Conservation (phyloP, 768 basidiomycete species). For the Amanita phalloides region DNA sequence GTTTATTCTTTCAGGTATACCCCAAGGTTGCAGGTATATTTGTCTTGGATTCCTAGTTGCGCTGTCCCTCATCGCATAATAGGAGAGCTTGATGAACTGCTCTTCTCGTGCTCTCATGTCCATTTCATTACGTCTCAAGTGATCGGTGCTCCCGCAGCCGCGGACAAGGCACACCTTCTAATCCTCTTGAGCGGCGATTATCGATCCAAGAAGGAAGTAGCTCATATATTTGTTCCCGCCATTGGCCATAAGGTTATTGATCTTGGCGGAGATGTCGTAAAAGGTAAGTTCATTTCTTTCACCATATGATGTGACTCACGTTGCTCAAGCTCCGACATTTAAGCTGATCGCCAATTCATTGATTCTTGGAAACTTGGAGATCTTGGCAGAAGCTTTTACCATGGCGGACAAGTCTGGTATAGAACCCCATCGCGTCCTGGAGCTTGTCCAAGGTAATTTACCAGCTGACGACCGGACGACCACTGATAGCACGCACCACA, state of each 20-base stretch:
- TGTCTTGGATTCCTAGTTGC: background rate
- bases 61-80: constrained; percentile 11
- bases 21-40: constrained; percentile 37
- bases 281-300: constrained; percentile 31
- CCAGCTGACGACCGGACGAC: background rate
- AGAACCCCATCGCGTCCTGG: constrained; percentile 44
- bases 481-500: constrained; percentile 11
- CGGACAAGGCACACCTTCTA: constrained; percentile 55
- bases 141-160: constrained; percentile 60
- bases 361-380: constrained; percentile 66
- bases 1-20: constrained; percentile 32
- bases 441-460: constrained; percentile 44
- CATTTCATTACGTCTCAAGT: constrained; percentile 71
- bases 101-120: constrained; percentile 46
- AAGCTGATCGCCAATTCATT: constrained; percentile 78
- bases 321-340: constrained; percentile 43
- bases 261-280: constrained; percentile 78
- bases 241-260: constrained; percentile 72
- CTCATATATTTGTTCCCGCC: constrained; percentile 68
- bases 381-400: constrained; percentile 77
- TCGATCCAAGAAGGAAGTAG: constrained; percentile 70
- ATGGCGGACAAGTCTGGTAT: constrained; percentile 81
- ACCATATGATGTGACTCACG: background rate
- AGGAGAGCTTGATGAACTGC: constrained; percentile 59
- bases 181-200: constrained; percentile 76